A percentile compares a stretch with the other conserved stretches of the same genome.
These are phyloP conservation scores for Leishmania aethiopica DNA, from an alignment of 208 protist species.

Conservation along the genomic window DNA sequence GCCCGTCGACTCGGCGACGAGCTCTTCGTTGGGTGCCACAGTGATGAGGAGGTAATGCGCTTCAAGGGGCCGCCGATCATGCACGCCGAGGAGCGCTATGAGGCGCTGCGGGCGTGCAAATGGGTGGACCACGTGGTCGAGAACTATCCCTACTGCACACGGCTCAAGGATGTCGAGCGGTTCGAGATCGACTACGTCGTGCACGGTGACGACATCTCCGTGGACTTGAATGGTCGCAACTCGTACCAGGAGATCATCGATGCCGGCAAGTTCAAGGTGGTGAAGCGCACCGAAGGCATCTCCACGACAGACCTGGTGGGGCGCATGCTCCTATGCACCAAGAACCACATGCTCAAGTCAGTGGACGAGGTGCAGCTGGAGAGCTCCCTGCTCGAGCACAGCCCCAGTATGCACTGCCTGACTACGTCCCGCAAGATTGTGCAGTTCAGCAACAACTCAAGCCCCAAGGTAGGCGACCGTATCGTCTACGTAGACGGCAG, in stretches of 20 bases:
- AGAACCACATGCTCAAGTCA: slow-evolving; percentile 56
- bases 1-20: slow-evolving; percentile 91
- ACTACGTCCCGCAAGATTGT: slow-evolving; percentile 95
- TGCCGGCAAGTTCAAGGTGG: slow-evolving; percentile 86
- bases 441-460: slow-evolving; percentile 95
- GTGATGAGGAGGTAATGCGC: slow-evolving; percentile 95
- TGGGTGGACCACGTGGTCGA: slow-evolving; percentile 98
- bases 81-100: slow-evolving; percentile 95
- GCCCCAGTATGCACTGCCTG: slow-evolving; percentile 58
- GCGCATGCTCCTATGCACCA: slow-evolving; percentile 96
- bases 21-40: slow-evolving; percentile 97
- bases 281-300: slow-evolving; percentile 96
- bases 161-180: slow-evolving; percentile 91
- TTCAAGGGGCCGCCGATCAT: slow-evolving; percentile 98
- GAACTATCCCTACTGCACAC: slow-evolving; percentile 94
- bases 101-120: slow-evolving; percentile 96
- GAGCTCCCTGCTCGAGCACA: slow-evolving; percentile 22
- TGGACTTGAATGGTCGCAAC: slow-evolving; percentile 94
- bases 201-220: slow-evolving; percentile 98
- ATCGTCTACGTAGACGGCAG: slow-evolving; percentile 98
- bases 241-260: slow-evolving; percentile 96
- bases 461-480: slow-evolving; percentile 73
- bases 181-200: slow-evolving; percentile 96
- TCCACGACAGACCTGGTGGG: slow-evolving; percentile 98
- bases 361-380: slow-evolving; percentile 54